Conservation (phyloP, 2,329 filamentous ascomycete genomes). For the Aureobasidium sp. region DNA sequence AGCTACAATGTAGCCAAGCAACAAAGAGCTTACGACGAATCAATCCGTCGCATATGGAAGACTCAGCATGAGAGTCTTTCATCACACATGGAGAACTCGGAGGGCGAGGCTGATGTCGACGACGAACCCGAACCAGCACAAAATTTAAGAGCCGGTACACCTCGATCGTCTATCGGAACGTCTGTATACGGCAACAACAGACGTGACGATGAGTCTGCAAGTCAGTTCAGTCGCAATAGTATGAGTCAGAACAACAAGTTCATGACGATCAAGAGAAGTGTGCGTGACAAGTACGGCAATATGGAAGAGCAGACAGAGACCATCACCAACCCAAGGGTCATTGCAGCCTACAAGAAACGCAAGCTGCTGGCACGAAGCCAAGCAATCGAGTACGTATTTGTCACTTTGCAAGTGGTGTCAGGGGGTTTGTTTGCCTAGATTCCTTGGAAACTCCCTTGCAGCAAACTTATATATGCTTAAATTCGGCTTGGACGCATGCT, state of each 20-base stretch:
- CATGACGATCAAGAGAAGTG: conserved; percentile 64
- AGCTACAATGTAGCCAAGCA: conserved; percentile 97
- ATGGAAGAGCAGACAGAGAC: conserved; percentile 13
- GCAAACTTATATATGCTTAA: not conserved
- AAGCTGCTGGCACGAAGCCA: conserved; percentile 63
- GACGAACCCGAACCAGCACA: conserved; percentile 35
- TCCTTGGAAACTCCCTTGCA: not conserved
- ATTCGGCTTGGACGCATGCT: conserved; percentile 13
- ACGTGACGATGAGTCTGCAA: conserved; percentile 68
- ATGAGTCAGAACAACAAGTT: conserved; percentile 53
- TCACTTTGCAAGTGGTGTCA: not conserved
- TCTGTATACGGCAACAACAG: conserved; percentile 33
- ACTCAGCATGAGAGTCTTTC: conserved; percentile 72
- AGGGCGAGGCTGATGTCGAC: conserved; percentile 57
- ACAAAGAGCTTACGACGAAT: conserved; percentile 82
- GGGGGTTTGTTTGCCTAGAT: not conserved
- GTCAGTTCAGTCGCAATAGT: conserved; percentile 41
- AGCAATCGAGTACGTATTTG: conserved; percentile 57
- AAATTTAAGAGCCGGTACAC: conserved; percentile 43
- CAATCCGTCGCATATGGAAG: conserved; percentile 87
- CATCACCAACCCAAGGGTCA: conserved; percentile 64
- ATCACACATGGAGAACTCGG: conserved; percentile 65
- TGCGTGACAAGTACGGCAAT: conserved; percentile 50
- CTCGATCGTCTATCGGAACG: conserved; percentile 57
- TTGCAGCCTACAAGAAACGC: conserved; percentile 77